A percentile compares a stretch with the other conserved stretches of the same genome.
phyloP scores from a whole-genome alignment of 495 filamentous ascomycete species.

The Lineolata rhizophorae region DNA sequence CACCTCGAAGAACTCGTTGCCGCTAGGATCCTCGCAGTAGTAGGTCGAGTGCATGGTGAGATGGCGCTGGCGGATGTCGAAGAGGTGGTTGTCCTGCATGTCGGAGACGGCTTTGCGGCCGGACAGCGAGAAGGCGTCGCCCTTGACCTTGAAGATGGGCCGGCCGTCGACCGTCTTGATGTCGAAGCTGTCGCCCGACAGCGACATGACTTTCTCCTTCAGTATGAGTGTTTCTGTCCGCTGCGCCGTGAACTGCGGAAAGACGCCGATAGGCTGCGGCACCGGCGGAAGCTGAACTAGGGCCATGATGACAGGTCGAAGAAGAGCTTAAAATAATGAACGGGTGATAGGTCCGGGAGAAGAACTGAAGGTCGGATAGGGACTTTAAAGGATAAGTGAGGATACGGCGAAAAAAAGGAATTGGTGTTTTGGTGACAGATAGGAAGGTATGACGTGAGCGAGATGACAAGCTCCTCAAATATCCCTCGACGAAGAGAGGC shows the following conservation, averaged over 20 bases:
- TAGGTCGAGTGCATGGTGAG: slow-evolving; percentile 27
- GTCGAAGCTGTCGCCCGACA: slow-evolving; percentile 34
- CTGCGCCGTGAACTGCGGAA: slow-evolving; percentile 24
- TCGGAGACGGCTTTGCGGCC: slow-evolving; percentile 28
- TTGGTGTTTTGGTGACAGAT: too few relatives aligned
- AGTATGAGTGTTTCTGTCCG: slow-evolving; percentile 27
- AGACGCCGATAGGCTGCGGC: too few relatives aligned
- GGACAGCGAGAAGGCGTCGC: slow-evolving; percentile 19
- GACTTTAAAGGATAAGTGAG: too few relatives aligned
- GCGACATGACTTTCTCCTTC: slow-evolving; percentile 31
- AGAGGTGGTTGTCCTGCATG: slow-evolving; percentile 23
- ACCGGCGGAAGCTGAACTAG: too few relatives aligned
- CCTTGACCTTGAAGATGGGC: slow-evolving; percentile 29
- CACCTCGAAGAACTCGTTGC: slow-evolving; percentile 26
- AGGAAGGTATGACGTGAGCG: too few relatives aligned
- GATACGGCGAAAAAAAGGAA: too few relatives aligned
- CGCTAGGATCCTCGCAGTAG: slow-evolving; percentile 18
- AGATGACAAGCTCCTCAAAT: too few relatives aligned
- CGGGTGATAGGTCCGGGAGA: too few relatives aligned
- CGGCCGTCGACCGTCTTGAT: slow-evolving; percentile 24
- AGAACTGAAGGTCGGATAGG: too few relatives aligned
- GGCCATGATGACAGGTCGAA: too few relatives aligned
- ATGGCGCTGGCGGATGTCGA: slow-evolving; percentile 29
- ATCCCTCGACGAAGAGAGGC: too few relatives aligned
- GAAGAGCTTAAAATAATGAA: too few relatives aligned